phyloP scores from a whole-genome alignment of 331 rosid genomes.

The Malus hybrid region DNA sequence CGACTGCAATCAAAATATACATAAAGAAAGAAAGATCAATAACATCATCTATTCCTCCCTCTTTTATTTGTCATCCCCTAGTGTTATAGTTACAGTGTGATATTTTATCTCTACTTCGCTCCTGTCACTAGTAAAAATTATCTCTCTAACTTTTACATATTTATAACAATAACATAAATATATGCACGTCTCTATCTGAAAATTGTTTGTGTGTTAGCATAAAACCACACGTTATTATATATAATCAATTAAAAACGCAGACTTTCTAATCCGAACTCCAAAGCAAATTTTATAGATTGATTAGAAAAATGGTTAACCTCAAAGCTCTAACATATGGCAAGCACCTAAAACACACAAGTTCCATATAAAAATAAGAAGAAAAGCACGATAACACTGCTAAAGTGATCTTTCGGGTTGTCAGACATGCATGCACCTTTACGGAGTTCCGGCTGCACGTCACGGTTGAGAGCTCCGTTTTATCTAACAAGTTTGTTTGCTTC shows the following conservation, averaged over 20 bases:
- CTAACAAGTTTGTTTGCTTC: conserved; percentile 24
- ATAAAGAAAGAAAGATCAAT: too few relatives aligned
- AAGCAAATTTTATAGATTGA: background rate
- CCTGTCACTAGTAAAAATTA: too few relatives aligned
- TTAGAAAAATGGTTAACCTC: background rate
- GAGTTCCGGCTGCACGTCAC: conserved; percentile 36
- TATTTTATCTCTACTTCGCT: too few relatives aligned
- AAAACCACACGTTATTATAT: background rate
- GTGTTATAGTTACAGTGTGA: too few relatives aligned
- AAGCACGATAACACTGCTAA: background rate
- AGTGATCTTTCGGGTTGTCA: background rate
- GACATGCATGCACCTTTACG: conserved; percentile 29
- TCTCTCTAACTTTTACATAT: too few relatives aligned
- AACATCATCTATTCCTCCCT: too few relatives aligned
- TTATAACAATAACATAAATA: too few relatives aligned
- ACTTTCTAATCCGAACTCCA: background rate
- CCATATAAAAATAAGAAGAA: background rate
- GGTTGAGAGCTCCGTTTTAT: conserved; percentile 40
- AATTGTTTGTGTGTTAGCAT: background rate
- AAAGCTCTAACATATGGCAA: background rate
- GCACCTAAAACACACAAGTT: background rate
- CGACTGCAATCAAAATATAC: too few relatives aligned
- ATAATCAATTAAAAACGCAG: background rate
- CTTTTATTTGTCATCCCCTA: too few relatives aligned
- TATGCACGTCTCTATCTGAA: background rate